These are phyloP conservation scores for Syzygium grande DNA, from an alignment of 345 rosid genomes.

Conservation along the genomic window DNA sequence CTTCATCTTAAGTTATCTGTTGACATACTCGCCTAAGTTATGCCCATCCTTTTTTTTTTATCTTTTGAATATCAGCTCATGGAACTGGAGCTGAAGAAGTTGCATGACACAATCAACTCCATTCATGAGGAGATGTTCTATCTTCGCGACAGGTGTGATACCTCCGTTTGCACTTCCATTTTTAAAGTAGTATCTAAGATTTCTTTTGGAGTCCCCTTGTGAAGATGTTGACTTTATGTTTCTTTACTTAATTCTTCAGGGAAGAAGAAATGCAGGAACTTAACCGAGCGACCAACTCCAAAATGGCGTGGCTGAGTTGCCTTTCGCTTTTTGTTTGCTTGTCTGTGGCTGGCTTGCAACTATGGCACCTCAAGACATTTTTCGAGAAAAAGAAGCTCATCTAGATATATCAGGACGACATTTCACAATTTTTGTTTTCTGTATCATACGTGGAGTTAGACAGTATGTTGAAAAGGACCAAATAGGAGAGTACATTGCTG, in stretches of 20 bases:
- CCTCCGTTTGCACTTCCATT: background rate
- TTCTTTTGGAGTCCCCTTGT: background rate
- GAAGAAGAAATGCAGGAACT: slow-evolving; percentile 94
- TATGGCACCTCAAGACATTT: slow-evolving; percentile 86
- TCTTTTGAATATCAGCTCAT: slow-evolving; percentile 37
- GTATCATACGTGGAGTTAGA: background rate
- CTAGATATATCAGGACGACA: slow-evolving; percentile 10
- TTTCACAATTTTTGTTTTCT: background rate
- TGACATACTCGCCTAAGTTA: background rate
- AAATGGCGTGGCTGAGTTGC: slow-evolving; percentile 69
- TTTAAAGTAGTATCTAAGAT: background rate
- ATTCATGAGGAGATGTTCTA: slow-evolving; percentile 87
- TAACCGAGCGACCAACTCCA: slow-evolving; percentile 60
- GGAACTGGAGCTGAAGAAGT: slow-evolving; percentile 81
- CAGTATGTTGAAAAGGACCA: background rate
- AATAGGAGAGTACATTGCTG: background rate
- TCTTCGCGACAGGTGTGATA: slow-evolving; percentile 74
- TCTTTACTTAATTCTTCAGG: slow-evolving; percentile 19
- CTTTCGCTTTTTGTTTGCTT: slow-evolving; percentile 68
- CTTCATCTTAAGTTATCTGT: background rate
- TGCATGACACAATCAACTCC: slow-evolving; percentile 51
- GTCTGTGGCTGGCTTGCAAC: slow-evolving; percentile 82
- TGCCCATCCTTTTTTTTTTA: background rate
- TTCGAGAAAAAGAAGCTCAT: slow-evolving; percentile 95
- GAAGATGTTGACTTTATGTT: background rate